These are phyloP conservation scores for Umbelopsis sp. DNA, from an alignment of 192 early-diverging fungal species.

Conservation along the genomic window DNA sequence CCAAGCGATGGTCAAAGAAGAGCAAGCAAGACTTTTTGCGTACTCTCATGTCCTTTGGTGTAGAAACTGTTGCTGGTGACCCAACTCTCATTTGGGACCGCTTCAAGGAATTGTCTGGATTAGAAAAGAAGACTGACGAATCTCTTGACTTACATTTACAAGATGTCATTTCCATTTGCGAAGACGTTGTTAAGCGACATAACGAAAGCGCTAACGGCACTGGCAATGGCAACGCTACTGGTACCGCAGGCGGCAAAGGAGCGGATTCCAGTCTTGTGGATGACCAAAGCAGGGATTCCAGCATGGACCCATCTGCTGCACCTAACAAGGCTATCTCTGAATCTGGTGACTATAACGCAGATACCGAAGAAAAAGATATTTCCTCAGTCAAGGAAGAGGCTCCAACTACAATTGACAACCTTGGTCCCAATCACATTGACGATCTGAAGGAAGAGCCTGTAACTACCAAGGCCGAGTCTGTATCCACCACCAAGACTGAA, in stretches of 20 bases:
- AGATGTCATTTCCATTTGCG: constrained; percentile 60
- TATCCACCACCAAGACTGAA: constrained; percentile 11
- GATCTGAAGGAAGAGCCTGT: constrained; percentile 12
- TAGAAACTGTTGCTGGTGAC: constrained; percentile 44
- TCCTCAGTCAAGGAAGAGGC: neutral
- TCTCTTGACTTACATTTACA: constrained; percentile 66
- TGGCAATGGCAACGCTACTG: constrained; percentile 13
- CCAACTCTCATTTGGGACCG: constrained; percentile 56
- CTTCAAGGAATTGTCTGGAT: constrained; percentile 70
- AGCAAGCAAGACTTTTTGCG: constrained; percentile 57
- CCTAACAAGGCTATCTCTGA: neutral
- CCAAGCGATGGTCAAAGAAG: constrained; percentile 58
- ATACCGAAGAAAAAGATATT: neutral
- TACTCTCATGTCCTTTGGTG: constrained; percentile 59
- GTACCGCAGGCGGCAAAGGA: constrained; percentile 23
- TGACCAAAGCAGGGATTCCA: constrained; percentile 39
- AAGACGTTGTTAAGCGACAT: constrained; percentile 55
- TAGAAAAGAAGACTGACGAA: constrained; percentile 68
- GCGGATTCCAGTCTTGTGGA: constrained; percentile 14
- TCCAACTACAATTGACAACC: constrained; percentile 1
- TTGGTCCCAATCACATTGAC: neutral
- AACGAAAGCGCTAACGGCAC: constrained; percentile 19
- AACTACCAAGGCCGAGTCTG: constrained; percentile 25
- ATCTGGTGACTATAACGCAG: neutral
- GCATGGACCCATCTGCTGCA: constrained; percentile 28